Conservation (phyloP, 2,329 filamentous ascomycete genomes). For the Trichoderma gracile region DNA sequence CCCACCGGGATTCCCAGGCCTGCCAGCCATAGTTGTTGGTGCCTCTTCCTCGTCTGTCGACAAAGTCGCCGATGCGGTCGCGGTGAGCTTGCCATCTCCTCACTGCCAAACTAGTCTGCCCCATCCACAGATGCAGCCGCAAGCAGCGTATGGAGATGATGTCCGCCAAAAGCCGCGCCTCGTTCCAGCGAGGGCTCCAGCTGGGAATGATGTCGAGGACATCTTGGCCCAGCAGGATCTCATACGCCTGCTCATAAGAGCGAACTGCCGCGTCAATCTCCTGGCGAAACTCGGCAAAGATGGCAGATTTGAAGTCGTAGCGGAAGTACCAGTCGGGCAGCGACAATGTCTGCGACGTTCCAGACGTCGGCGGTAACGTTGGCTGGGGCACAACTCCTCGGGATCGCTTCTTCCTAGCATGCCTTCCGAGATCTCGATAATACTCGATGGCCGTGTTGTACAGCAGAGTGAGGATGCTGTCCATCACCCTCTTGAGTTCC, state of each 20-base stretch:
- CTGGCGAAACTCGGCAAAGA: constrained; percentile 90
- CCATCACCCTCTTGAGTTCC: constrained; percentile 72
- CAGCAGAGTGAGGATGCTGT: constrained; percentile 69
- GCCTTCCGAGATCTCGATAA: constrained; percentile 91
- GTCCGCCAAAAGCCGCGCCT: constrained; percentile 86
- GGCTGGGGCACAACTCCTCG: constrained; percentile 76
- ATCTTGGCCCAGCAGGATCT: constrained; percentile 77
- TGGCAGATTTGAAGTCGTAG: constrained; percentile 89
- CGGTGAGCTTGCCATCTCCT: constrained; percentile 79
- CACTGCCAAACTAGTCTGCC: constrained; percentile 75
- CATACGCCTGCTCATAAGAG: constrained; percentile 85
- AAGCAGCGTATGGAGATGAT: constrained; percentile 76
- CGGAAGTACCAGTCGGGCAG: constrained; percentile 87
- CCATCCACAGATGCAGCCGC: constrained; percentile 78
- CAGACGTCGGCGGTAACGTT: constrained; percentile 77
- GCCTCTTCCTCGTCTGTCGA: constrained; percentile 81
- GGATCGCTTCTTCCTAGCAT: constrained; percentile 83
- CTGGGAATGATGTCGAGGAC: constrained; percentile 85
- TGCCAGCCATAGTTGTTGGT: constrained; percentile 90
- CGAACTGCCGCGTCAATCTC: constrained; percentile 86
- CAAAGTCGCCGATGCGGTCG: constrained; percentile 69
- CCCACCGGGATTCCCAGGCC: constrained; percentile 84
- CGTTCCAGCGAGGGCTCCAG: constrained; percentile 89
- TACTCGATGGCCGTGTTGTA: constrained; percentile 81
- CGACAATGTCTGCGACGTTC: constrained; percentile 83